Evolutionary conservation across 352 stramenopile species (phyloP).

Genomic region (Pythium brassicae): DNA sequence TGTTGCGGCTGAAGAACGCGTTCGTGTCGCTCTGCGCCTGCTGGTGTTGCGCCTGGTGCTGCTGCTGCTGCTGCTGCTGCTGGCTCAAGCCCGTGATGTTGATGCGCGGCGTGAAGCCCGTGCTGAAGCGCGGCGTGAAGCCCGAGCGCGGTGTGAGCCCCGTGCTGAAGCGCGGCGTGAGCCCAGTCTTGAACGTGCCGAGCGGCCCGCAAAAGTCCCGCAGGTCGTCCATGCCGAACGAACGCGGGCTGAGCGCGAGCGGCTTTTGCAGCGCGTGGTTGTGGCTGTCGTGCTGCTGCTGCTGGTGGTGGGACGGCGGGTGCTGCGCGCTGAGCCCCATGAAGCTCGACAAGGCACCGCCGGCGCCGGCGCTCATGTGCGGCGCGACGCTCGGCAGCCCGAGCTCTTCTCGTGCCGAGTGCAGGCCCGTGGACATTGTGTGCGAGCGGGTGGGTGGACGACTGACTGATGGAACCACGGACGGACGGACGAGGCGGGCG

Average conservation of each 20-base stretch:
- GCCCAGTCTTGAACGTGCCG: constrained; percentile 77
- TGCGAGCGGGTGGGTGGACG: neutral
- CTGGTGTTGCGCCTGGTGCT: constrained; percentile 33
- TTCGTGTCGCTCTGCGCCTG: constrained; percentile 34
- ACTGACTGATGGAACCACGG: neutral
- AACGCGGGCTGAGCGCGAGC: constrained; percentile 70
- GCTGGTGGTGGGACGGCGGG: neutral
- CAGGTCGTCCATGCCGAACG: constrained; percentile 82
- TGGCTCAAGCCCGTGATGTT: constrained; percentile 40
- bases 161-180: constrained; percentile 80
- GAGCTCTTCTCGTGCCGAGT: constrained; percentile 69
- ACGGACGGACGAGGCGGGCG: neutral
- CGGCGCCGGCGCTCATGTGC: constrained; percentile 1
- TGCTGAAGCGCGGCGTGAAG: constrained; percentile 78
- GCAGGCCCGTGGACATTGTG: constrained; percentile 55
- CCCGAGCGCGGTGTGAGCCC: constrained; percentile 74
- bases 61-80: constrained; percentile 17
- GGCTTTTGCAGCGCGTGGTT: constrained; percentile 48
- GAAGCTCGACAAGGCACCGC: constrained; percentile 8
- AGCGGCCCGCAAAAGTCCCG: constrained; percentile 78
- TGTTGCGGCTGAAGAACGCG: constrained; percentile 38
- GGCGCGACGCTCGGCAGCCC: constrained; percentile 44
- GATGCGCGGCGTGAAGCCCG: constrained; percentile 74
- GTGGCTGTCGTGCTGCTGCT: constrained; percentile 8
- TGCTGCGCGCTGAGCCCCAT: constrained; percentile 30